These are phyloP conservation scores for Porcisia deanei DNA, from an alignment of 208 protist species.

Conservation along the genomic window DNA sequence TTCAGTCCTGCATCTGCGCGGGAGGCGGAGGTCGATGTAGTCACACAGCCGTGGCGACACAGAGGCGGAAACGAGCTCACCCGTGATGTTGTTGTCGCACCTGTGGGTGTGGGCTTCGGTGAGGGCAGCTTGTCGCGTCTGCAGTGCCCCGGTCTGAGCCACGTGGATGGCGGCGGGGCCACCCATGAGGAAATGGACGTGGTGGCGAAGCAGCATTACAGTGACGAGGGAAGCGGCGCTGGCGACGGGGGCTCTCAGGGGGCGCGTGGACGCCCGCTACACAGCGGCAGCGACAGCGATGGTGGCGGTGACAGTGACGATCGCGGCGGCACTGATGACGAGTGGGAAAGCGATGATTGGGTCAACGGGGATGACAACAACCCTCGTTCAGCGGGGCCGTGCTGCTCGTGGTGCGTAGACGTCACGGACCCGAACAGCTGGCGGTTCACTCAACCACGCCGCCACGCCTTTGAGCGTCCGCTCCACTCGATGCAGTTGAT, in stretches of 20 bases:
- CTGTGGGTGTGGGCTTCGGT: neutral
- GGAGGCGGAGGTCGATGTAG: neutral
- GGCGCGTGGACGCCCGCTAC: neutral
- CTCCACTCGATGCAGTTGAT: constrained; percentile 65
- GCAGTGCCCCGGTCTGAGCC: neutral
- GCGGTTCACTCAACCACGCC: constrained; percentile 44
- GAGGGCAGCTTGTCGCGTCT: neutral
- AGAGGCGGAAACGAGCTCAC: constrained; percentile 7
- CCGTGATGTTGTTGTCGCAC: neutral
- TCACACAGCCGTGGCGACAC: neutral
- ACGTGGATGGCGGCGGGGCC: neutral
- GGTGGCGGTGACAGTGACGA: no score
- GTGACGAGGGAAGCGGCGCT: neutral
- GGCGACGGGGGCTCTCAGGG: neutral
- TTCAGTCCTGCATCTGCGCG: constrained; percentile 24
- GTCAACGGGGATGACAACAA: constrained; percentile 1
- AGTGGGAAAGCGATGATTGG: constrained; percentile 19
- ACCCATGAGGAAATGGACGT: constrained; percentile 9
- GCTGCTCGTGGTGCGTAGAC: constrained; percentile 56
- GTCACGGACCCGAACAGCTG: constrained; percentile 45
- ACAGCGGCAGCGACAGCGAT: no score
- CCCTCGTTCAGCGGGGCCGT: constrained; percentile 13
- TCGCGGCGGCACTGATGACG: neutral
- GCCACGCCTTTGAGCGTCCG: constrained; percentile 69
- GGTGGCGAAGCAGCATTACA: constrained; percentile 4